Evolutionary conservation across 2,329 filamentous ascomycete species (phyloP).

Genomic region (Colletotrichum trifolii): DNA sequence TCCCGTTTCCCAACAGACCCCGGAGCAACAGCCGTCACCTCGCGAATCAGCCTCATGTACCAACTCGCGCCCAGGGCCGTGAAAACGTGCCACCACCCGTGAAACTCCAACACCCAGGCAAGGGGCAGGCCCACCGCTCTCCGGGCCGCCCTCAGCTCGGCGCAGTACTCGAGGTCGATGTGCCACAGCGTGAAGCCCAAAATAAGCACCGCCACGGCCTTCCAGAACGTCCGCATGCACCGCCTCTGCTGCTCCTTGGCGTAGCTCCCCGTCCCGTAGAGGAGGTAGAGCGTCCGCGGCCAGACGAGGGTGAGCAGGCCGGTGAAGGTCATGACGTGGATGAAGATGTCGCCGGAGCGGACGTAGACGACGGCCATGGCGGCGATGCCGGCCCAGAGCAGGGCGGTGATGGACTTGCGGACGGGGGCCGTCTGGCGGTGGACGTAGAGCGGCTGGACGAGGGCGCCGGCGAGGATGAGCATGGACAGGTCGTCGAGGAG

Average conservation of each 20-base stretch:
- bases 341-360: conserved; percentile 53
- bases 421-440: conserved; percentile 53
- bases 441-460: conserved; percentile 62
- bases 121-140: conserved; percentile 61
- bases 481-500: conserved; percentile 69
- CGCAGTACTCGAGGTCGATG: conserved; percentile 65
- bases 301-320: conserved; percentile 46
- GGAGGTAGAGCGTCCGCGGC: conserved; percentile 48
- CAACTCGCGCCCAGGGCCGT: conserved; percentile 65
- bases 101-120: conserved; percentile 67
- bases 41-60: conserved; percentile 46
- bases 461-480: conserved; percentile 63
- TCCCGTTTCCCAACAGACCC: neutral
- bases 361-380: conserved; percentile 56
- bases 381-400: conserved; percentile 53
- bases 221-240: conserved; percentile 43
- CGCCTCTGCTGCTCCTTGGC: conserved; percentile 43
- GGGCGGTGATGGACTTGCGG: conserved; percentile 46
- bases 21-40: no score
- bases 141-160: conserved; percentile 57
- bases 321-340: conserved; percentile 54
- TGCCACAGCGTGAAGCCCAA: conserved; percentile 66
- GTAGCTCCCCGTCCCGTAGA: conserved; percentile 43
- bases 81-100: conserved; percentile 73
- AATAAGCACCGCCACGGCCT: conserved; percentile 48